phyloP scores from a whole-genome alignment of 2,329 filamentous ascomycete species.

The Aspergillus hiratsukae region DNA sequence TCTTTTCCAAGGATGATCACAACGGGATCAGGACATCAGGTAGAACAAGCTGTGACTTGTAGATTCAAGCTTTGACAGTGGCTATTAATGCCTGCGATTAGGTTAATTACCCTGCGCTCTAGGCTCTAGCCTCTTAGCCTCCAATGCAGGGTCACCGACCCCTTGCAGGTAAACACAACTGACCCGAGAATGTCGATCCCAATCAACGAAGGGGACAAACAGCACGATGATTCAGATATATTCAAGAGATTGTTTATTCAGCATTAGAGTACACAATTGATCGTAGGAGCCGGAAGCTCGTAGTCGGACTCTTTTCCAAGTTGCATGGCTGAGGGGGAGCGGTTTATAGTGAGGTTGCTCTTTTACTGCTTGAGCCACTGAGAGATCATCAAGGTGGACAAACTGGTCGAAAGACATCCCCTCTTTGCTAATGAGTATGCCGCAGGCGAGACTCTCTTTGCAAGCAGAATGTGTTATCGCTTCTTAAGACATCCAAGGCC shows the following conservation, averaged over 20 bases:
- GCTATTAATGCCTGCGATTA: not conserved
- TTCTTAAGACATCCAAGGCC: not conserved
- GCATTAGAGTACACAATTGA: not conserved
- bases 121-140: not conserved
- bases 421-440: not conserved
- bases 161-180: constrained; percentile 7
- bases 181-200: constrained; percentile 4
- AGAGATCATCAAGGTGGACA: not conserved
- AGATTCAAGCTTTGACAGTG: not conserved
- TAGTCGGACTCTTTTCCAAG: not conserved
- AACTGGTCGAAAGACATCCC: not conserved
- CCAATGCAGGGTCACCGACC: not conserved
- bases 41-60: not conserved
- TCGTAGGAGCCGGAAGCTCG: not conserved
- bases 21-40: too few species aligned
- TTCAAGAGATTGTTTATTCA: not conserved
- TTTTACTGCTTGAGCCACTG: not conserved
- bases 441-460: not conserved
- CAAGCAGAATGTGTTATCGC: not conserved
- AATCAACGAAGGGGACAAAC: not conserved
- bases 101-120: not conserved
- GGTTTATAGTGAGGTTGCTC: not conserved
- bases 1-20: not conserved
- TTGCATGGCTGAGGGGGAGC: too few species aligned
- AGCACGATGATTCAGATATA: not conserved